These are phyloP conservation scores for Rhizopogon vinicolor DNA, from an alignment of 768 basidiomycete species.

Conservation along the genomic window DNA sequence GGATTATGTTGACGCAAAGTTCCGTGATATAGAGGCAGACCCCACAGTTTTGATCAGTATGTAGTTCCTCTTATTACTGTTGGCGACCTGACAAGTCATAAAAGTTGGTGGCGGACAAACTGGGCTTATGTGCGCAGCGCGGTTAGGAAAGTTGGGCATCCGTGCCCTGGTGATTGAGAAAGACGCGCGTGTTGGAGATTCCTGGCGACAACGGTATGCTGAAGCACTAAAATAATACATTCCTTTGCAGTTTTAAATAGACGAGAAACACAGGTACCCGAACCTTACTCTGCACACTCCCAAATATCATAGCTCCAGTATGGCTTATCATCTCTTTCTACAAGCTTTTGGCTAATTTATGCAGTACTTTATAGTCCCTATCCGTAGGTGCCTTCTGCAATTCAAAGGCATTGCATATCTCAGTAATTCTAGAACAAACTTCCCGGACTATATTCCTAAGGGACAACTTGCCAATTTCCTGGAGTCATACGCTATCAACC, in stretches of 20 bases:
- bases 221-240: constrained; percentile 31
- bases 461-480: constrained; percentile 53
- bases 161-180: too few relatives aligned
- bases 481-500: constrained; percentile 46
- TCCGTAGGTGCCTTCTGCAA: constrained; percentile 39
- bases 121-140: too few relatives aligned
- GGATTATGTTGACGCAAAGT: too few relatives aligned
- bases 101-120: too few relatives aligned
- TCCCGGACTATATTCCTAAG: neutral
- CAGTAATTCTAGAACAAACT: neutral
- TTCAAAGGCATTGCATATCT: constrained; percentile 20
- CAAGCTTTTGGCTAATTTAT: neutral
- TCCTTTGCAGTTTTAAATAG: constrained; percentile 29
- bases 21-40: too few relatives aligned
- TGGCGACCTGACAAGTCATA: too few relatives aligned
- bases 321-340: neutral
- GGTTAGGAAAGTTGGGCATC: too few relatives aligned
- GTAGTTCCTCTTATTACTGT: too few relatives aligned
- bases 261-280: neutral
- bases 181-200: too few relatives aligned
- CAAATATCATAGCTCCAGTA: constrained; percentile 47
- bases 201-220: too few relatives aligned
- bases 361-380: constrained; percentile 44
- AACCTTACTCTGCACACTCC: constrained; percentile 32
- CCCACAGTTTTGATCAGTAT: too few relatives aligned